Conservation (phyloP, 306 rosid genomes). For the Spatholobus suberectus region DNA sequence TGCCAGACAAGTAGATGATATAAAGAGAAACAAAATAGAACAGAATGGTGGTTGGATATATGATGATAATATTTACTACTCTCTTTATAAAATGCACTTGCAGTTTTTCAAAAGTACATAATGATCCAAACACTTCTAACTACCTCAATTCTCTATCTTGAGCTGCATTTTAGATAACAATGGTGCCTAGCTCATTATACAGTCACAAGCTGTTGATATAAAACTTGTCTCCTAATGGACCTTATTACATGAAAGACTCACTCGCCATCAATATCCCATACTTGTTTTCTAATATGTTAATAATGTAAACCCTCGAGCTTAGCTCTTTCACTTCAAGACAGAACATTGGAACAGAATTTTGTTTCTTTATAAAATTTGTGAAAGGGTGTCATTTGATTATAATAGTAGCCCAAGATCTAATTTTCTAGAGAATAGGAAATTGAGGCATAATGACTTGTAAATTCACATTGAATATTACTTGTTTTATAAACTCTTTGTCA, state of each 20-base stretch:
- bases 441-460: not conserved
- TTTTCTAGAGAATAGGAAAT: not conserved
- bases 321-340: not conserved
- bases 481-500: not conserved
- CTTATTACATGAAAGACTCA: not conserved
- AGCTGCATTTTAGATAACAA: not conserved
- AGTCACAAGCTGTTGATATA: not conserved
- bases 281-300: not conserved
- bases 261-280: not conserved
- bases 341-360: not conserved
- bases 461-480: not conserved
- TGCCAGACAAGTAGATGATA: not conserved
- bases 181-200: not conserved
- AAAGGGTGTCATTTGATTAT: not conserved
- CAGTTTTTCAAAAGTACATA: not conserved
- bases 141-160: not conserved
- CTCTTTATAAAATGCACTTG: slow-evolving; percentile 1
- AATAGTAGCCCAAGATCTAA: not conserved
- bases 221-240: not conserved
- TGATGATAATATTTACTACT: not conserved
- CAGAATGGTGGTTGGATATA: not conserved
- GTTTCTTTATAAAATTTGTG: not conserved
- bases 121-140: not conserved
- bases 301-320: not conserved
- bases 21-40: not conserved